A percentile compares a stretch with the other conserved stretches of the same genome.
phyloP scores from a whole-genome alignment of 257 asterid species.

The Petunia secreta region DNA sequence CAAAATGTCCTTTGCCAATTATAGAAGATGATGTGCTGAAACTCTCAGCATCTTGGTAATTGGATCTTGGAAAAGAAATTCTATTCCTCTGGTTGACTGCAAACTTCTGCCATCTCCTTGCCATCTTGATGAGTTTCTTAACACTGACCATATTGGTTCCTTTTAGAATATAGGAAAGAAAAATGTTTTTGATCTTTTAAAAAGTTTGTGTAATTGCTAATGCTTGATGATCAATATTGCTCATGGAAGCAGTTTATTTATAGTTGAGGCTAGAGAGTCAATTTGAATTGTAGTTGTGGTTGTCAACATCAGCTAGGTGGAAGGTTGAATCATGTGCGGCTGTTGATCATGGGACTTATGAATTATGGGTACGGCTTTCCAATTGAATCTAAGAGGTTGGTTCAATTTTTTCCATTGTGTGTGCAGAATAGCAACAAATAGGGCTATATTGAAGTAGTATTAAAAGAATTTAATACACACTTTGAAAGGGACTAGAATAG shows the following conservation, averaged over 20 bases:
- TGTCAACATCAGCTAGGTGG: neutral
- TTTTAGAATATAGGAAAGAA: neutral
- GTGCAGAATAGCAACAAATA: neutral
- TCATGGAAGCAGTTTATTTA: neutral
- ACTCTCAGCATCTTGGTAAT: neutral
- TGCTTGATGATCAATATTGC: neutral
- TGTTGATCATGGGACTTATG: slow-evolving; percentile 5
- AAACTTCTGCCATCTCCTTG: slow-evolving; percentile 9
- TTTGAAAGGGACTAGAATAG: no score
- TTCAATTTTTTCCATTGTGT: neutral
- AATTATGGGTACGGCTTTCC: neutral
- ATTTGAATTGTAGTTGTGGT: neutral
- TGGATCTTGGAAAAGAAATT: neutral
- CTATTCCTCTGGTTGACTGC: neutral
- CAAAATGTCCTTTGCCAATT: slow-evolving; percentile 30
- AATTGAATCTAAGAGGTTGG: neutral
- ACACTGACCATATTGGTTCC: neutral
- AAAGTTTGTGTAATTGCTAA: neutral
- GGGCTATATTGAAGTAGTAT: neutral
- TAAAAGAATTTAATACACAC: no score
- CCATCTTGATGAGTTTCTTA: slow-evolving; percentile 16
- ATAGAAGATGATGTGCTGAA: neutral
- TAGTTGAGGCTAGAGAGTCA: neutral
- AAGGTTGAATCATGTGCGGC: neutral
- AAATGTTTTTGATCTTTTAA: neutral